Evolutionary conservation across 2,329 filamentous ascomycete species (phyloP).

Genomic region (Neurospora crassa): DNA sequence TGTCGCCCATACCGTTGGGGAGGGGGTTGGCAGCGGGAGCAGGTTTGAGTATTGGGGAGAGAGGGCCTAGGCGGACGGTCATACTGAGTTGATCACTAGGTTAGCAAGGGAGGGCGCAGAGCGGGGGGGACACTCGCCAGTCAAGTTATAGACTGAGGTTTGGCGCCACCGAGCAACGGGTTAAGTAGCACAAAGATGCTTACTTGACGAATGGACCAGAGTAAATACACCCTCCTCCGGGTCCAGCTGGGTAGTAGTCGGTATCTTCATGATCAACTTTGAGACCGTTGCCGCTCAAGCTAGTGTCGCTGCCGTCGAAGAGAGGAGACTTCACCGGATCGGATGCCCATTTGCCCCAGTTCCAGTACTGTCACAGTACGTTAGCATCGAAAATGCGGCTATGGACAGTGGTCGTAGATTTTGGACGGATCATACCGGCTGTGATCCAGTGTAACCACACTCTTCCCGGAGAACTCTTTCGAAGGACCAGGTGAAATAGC

Average conservation of each 20-base stretch:
- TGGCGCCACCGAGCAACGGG: background rate
- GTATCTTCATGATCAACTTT: constrained; percentile 20
- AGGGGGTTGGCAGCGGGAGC: constrained; percentile 22
- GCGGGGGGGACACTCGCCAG: background rate
- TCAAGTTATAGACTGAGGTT: background rate
- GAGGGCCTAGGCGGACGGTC: constrained; percentile 28
- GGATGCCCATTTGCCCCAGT: constrained; percentile 38
- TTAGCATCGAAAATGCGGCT: background rate
- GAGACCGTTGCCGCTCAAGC: constrained; percentile 38
- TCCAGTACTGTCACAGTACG: constrained; percentile 31
- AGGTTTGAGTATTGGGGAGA: constrained; percentile 19
- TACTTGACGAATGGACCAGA: constrained; percentile 42
- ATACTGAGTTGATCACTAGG: constrained; percentile 17
- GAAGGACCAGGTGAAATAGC: constrained; percentile 30
- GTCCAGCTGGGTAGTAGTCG: constrained; percentile 31
- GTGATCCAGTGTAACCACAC: constrained; percentile 31
- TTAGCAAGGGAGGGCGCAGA: background rate
- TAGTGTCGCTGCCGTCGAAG: constrained; percentile 44
- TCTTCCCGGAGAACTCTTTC: constrained; percentile 30
- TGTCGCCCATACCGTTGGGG: constrained; percentile 28
- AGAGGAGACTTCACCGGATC: constrained; percentile 39
- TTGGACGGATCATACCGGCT: constrained; percentile 22
- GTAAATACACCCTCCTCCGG: constrained; percentile 44
- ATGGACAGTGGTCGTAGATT: background rate
- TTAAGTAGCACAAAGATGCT: constrained; percentile 4